Evolutionary conservation across 345 rosid genomes (phyloP).

Genomic region (Combretum micranthum): DNA sequence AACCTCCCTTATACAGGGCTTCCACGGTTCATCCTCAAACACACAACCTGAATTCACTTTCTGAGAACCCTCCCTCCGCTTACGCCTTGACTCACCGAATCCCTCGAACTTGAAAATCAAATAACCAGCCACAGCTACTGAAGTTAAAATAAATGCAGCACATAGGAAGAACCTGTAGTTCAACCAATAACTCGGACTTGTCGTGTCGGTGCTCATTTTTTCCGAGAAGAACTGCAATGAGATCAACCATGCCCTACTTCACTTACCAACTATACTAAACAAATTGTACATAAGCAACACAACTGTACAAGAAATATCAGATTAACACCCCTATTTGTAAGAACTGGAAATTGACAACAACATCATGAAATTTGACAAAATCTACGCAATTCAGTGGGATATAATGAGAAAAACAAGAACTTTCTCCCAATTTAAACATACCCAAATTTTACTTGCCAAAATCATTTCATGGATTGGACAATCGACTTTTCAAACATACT

Average conservation of each 20-base stretch:
- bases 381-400: neutral
- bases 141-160: slow-evolving; percentile 38
- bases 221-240: neutral
- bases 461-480: no score
- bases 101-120: slow-evolving; percentile 76
- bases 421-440: no score
- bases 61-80: slow-evolving; percentile 23
- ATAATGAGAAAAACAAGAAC: neutral
- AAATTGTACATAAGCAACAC: neutral
- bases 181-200: slow-evolving; percentile 73
- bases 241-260: no score
- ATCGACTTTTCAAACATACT: no score
- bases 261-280: no score
- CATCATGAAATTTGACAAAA: neutral
- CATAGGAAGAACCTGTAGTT: slow-evolving; percentile 79
- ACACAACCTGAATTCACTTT: slow-evolving; percentile 25
- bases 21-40: slow-evolving; percentile 74
- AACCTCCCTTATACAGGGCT: slow-evolving; percentile 45
- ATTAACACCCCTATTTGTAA: no score
- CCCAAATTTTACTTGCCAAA: no score
- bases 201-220: slow-evolving; percentile 52
- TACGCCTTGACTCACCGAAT: slow-evolving; percentile 22
- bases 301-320: no score
- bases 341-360: no score
- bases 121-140: slow-evolving; percentile 41